Conservation (phyloP, 2,329 filamentous ascomycete species). For the Calonectria montana region DNA sequence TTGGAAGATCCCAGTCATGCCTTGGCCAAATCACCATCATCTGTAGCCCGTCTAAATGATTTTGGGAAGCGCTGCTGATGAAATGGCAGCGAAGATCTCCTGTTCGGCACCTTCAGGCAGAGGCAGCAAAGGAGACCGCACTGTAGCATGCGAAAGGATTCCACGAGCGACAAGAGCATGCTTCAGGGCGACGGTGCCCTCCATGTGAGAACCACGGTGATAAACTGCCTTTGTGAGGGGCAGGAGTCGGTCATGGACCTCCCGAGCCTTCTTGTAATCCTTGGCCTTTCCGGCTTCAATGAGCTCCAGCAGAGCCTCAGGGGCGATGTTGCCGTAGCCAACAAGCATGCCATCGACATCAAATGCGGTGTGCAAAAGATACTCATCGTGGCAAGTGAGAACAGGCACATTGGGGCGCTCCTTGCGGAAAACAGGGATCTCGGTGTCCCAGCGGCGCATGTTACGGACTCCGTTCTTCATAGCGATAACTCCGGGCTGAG, state of each 20-base stretch:
- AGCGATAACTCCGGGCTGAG: slow-evolving; percentile 63
- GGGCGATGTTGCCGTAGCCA: slow-evolving; percentile 65
- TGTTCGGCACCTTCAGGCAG: slow-evolving; percentile 54
- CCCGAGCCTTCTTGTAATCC: slow-evolving; percentile 60
- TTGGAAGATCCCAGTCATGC: neutral
- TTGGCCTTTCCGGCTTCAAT: slow-evolving; percentile 62
- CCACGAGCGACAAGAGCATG: slow-evolving; percentile 63
- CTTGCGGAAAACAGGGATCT: slow-evolving; percentile 63
- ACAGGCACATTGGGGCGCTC: slow-evolving; percentile 62
- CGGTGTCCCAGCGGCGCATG: slow-evolving; percentile 67
- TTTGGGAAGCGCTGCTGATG: slow-evolving; percentile 39
- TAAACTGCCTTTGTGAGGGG: slow-evolving; percentile 66
- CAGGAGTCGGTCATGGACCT: slow-evolving; percentile 61
- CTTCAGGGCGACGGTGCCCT: slow-evolving; percentile 64
- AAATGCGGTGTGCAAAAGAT: slow-evolving; percentile 62
- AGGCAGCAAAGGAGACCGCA: slow-evolving; percentile 60
- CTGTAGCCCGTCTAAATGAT: slow-evolving; percentile 22
- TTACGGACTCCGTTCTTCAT: slow-evolving; percentile 69
- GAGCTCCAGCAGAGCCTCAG: slow-evolving; percentile 61
- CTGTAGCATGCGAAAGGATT: slow-evolving; percentile 61
- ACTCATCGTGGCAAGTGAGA: slow-evolving; percentile 64
- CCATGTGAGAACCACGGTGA: slow-evolving; percentile 66
- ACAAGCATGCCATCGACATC: slow-evolving; percentile 65
- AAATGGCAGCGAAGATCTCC: slow-evolving; percentile 56
- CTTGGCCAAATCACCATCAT: too few relatives aligned